Base-by-base conservation (phyloP, 2,329 filamentous ascomycete species). In the Aspergillus terreus region DNA sequence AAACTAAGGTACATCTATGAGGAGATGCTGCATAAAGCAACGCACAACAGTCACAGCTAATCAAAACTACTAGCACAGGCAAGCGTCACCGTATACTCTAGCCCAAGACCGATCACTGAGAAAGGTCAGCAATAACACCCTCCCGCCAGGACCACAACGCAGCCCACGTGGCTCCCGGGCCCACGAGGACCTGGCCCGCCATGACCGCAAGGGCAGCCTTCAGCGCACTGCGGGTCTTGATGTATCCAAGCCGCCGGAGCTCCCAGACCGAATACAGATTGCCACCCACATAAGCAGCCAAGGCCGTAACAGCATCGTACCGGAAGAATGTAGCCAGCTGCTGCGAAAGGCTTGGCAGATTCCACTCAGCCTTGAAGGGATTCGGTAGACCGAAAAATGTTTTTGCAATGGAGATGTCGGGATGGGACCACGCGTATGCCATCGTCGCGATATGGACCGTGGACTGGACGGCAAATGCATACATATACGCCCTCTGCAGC, bases 141-240 rank as follows among this genome's bases (percentile, higher is more conserved):
- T 46, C 44, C n/a, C 44, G 15, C 44, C 44, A 46, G 25, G 44
- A 46, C 44, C 44, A 46, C 44, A 46, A 35, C 25, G n/a, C 44
- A 33, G 44, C 44, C 44, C 44, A 46, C 7, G 44, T 46, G n/a
- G 44, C 44, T 7, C 44, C 44, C 30, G 44, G 27, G 17, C 44
- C 44, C 4, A 33, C 11, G 5, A 46, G 15, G 44, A 46, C 35
- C 44, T 32, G 25, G 15, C 44, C 44, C 44, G 15, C 44, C 11
- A 46, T 15, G 19, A 46, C 44, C 2, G 14, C 44, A 30, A 46
- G 27, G 14, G 44, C 44, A 10, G 44, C 27, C 27, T 30, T 46
- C 17, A 46, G 10, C 4, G 25, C 44, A 32, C 3, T 46, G 9
- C 44, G 15, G 6, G 44, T 46, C 12, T 17, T 17, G 25, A 46